These are phyloP conservation scores for Oryza longistaminata DNA, from an alignment of 176 grass and related monocot genomes.

Conservation along the genomic window DNA sequence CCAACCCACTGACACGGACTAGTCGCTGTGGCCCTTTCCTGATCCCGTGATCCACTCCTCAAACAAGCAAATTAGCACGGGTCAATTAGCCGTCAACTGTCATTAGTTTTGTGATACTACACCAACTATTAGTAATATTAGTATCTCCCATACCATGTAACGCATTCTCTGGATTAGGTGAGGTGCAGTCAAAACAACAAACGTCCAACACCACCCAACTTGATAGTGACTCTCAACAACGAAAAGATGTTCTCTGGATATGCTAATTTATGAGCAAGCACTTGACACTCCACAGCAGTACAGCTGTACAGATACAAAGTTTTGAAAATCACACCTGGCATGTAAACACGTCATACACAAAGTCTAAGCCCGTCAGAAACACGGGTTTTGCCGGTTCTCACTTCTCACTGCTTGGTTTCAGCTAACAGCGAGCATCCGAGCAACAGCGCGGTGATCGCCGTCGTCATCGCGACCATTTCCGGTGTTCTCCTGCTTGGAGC, in stretches of 20 bases:
- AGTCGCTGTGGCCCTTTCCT: background rate
- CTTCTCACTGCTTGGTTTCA: slow-evolving; percentile 18
- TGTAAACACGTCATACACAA: background rate
- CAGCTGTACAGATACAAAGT: too few species aligned
- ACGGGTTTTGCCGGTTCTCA: background rate
- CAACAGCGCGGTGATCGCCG: slow-evolving; percentile 16
- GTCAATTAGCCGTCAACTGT: background rate
- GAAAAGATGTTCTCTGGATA: background rate
- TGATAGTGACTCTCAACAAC: background rate
- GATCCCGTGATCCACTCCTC: background rate
- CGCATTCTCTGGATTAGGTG: background rate
- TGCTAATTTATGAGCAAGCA: background rate
- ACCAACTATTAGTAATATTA: background rate
- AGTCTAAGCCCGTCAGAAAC: background rate
- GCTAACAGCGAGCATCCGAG: background rate
- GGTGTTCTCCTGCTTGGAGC: slow-evolving; percentile 21
- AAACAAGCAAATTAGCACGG: background rate
- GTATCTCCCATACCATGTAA: background rate
- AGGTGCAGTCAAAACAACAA: background rate
- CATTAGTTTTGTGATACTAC: background rate
- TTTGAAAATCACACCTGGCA: background rate
- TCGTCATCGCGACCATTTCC: background rate
- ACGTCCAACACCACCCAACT: slow-evolving; percentile 22
- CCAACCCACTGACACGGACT: background rate
- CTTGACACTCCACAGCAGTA: background rate